Conservation (phyloP, 139 green algal genomes). For the Micractinium conductrix region DNA sequence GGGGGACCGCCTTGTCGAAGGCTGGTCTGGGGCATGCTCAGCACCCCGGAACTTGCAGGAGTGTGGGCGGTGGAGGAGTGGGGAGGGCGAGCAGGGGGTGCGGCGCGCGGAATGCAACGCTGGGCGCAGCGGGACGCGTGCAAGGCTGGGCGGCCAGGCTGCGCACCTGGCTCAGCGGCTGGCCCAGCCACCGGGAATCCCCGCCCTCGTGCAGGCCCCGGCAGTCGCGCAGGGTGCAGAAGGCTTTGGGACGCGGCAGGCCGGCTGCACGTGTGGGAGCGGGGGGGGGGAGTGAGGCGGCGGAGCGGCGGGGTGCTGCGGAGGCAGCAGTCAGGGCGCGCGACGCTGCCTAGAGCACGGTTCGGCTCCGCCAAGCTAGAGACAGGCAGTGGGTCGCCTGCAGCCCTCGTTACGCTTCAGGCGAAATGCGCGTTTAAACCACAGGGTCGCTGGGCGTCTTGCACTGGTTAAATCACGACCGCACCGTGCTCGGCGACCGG, state of each 20-base stretch:
- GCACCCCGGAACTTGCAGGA: not conserved
- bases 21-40: not conserved
- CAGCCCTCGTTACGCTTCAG: too few species aligned
- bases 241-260: not conserved
- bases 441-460: too few species aligned
- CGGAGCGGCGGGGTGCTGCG: too few species aligned
- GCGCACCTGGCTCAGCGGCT: not conserved
- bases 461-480: too few species aligned
- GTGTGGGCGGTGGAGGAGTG: not conserved
- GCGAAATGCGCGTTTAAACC: too few species aligned
- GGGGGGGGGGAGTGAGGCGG: too few species aligned
- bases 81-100: not conserved
- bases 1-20: not conserved
- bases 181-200: constrained; percentile 17
- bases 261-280: not conserved
- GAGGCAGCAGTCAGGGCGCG: too few species aligned
- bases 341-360: too few species aligned
- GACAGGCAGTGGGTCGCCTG: too few species aligned
- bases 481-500: too few species aligned
- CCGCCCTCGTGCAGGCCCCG: not conserved
- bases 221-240: constrained; percentile 6
- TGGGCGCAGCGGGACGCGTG: not conserved
- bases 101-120: not conserved
- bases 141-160: too few species aligned
- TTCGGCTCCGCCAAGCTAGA: too few species aligned